phyloP scores from a whole-genome alignment of 2,329 filamentous ascomycete genomes.

The Westerdykella aurantiaca region DNA sequence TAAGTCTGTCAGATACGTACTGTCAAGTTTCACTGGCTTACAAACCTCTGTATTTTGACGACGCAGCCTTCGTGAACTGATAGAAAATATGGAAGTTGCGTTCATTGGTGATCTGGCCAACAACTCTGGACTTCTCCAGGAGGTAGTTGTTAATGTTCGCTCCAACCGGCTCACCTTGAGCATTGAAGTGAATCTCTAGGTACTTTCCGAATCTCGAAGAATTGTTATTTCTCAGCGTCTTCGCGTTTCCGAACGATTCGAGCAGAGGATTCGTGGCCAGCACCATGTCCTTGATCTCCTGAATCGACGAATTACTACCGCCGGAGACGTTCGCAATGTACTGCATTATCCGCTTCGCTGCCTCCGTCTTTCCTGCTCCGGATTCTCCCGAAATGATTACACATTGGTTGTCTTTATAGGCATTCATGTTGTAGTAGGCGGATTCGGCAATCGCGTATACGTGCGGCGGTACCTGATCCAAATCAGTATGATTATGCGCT shows the following conservation, averaged over 20 bases:
- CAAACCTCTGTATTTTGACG: constrained; percentile 68
- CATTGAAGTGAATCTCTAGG: constrained; percentile 92
- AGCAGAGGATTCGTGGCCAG: constrained; percentile 94
- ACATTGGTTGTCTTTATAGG: constrained; percentile 97
- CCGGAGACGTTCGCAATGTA: constrained; percentile 98
- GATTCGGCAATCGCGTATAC: constrained; percentile 97
- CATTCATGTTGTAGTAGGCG: constrained; percentile 99
- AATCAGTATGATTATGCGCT: constrained; percentile 11
- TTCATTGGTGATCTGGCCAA: constrained; percentile 91
- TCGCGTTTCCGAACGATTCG: constrained; percentile 97
- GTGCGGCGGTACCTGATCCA: constrained; percentile 67
- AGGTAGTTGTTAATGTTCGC: constrained; percentile 98
- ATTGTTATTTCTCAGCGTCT: constrained; percentile 97
- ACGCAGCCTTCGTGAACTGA: constrained; percentile 93
- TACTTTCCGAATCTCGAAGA: constrained; percentile 98
- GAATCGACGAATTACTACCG: constrained; percentile 75
- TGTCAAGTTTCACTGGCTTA: neutral
- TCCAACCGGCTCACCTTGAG: constrained; percentile 83
- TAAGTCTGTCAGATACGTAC: constrained; percentile 18
- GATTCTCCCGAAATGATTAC: constrained; percentile 99
- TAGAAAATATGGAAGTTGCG: constrained; percentile 99
- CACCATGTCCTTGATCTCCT: constrained; percentile 99
- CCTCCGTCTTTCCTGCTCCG: constrained; percentile 96
- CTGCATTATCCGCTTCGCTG: constrained; percentile 98
- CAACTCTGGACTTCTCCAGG: constrained; percentile 89